phyloP scores from a whole-genome alignment of 129 eudicot species.

The Flaveria robusta region DNA sequence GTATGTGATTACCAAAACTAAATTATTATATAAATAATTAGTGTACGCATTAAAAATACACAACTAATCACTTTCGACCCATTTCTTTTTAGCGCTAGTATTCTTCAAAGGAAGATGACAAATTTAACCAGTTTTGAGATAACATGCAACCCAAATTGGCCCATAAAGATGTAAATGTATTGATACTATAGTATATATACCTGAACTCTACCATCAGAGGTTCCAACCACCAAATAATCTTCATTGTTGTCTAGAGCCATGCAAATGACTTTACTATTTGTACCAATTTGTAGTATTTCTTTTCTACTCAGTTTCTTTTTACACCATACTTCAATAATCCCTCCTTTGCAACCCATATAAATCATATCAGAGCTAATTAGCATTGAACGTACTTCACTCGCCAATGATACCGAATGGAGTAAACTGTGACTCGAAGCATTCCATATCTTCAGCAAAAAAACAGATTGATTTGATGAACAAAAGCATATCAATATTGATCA shows the following conservation, averaged over 20 bases:
- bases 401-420: conserved; percentile 52
- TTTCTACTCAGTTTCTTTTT: conserved; percentile 64
- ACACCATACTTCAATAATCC: conserved; percentile 79
- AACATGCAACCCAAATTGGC: not conserved
- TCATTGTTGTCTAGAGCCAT: conserved; percentile 59
- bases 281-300: conserved; percentile 65
- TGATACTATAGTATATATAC: conserved; percentile 26
- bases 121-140: not conserved
- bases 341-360: conserved; percentile 76
- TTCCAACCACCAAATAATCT: conserved; percentile 66
- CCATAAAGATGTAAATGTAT: not conserved
- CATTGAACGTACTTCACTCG: conserved; percentile 60
- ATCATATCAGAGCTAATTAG: conserved; percentile 57
- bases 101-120: not conserved
- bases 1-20: not conserved
- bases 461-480: conserved; percentile 4
- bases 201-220: conserved; percentile 82
- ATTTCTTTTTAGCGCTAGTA: not conserved
- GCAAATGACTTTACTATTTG: conserved; percentile 54
- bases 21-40: not conserved
- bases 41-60: not conserved
- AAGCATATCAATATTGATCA: not conserved
- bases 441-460: conserved; percentile 56
- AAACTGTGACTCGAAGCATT: conserved; percentile 49
- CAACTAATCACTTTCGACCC: not conserved